A percentile compares a stretch with the other conserved stretches of the same genome.
Evolutionary conservation across 306 rosid species (phyloP).

Genomic region (Castanea sativa): DNA sequence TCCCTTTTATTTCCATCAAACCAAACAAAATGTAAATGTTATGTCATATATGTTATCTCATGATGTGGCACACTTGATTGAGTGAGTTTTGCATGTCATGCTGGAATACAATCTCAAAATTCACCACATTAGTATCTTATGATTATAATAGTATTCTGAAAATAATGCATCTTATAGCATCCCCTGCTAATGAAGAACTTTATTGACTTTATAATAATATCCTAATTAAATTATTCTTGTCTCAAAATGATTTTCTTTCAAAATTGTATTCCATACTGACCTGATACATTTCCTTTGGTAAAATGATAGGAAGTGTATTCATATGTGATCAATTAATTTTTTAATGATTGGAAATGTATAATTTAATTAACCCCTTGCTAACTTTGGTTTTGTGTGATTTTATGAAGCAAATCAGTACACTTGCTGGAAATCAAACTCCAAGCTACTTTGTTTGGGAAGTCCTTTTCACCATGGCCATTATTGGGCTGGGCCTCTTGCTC

Average conservation of each 20-base stretch:
- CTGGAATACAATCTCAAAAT: neutral
- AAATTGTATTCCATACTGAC: neutral
- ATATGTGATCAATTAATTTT: neutral
- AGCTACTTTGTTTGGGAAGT: conserved; percentile 79
- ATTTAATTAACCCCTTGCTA: conserved; percentile 2
- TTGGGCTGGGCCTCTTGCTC: conserved; percentile 84
- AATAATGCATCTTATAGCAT: neutral
- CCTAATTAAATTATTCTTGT: too few relatives aligned
- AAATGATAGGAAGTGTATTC: neutral
- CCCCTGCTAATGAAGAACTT: neutral
- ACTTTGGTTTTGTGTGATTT: conserved; percentile 17
- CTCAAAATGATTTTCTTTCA: neutral
- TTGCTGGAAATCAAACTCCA: conserved; percentile 65
- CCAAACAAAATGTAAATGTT: neutral
- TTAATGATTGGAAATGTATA: neutral
- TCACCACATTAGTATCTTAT: neutral
- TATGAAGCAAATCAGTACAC: conserved; percentile 86
- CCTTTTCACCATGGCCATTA: conserved; percentile 65
- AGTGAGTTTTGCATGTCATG: neutral
- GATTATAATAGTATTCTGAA: neutral
- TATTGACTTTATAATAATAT: neutral
- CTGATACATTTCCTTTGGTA: neutral
- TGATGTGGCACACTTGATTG: neutral
- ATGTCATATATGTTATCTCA: neutral
- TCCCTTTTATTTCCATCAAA: too few relatives aligned